phyloP scores from a whole-genome alignment of 2,329 filamentous ascomycete species.

The Cladosporium sp. region DNA sequence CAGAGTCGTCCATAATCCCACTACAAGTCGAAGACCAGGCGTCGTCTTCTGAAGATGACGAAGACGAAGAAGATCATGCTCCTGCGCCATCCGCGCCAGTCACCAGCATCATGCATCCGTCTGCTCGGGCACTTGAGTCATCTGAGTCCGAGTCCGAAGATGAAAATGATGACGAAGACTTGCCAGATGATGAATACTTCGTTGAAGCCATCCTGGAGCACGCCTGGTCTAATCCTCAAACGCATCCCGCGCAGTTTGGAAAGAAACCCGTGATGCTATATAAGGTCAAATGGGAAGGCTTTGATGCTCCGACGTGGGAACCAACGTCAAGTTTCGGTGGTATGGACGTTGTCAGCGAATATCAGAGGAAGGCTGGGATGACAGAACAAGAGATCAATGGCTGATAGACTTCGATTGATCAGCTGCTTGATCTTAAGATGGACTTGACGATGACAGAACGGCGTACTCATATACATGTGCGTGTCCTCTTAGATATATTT shows the following conservation, averaged over 20 bases:
- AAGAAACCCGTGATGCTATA: constrained; percentile 27
- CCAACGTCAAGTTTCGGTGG: constrained; percentile 29
- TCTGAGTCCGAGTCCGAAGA: constrained; percentile 12
- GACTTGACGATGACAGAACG: too few relatives aligned
- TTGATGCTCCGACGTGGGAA: constrained; percentile 30
- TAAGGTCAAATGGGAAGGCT: constrained; percentile 29
- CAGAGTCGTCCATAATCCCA: constrained; percentile 1
- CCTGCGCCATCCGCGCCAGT: neutral
- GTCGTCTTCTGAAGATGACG: neutral
- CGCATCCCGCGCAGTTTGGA: constrained; percentile 21
- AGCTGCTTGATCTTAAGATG: too few relatives aligned
- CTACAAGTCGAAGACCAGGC: neutral
- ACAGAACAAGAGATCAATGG: neutral
- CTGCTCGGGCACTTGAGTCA: neutral
- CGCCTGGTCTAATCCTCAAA: constrained; percentile 23
- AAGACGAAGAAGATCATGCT: neutral
- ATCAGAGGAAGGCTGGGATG: constrained; percentile 20
- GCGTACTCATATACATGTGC: too few relatives aligned
- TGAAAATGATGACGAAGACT: constrained; percentile 13
- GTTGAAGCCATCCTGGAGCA: constrained; percentile 27
- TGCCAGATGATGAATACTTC: constrained; percentile 18
- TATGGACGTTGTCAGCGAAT: constrained; percentile 23
- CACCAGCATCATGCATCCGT: constrained; percentile 5
- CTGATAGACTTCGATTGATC: too few relatives aligned
- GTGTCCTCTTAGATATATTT: too few relatives aligned